A percentile compares a stretch with the other conserved stretches of the same genome.
phyloP scores from a whole-genome alignment of 495 filamentous ascomycete genomes.

The Lepidopterella palustris region DNA sequence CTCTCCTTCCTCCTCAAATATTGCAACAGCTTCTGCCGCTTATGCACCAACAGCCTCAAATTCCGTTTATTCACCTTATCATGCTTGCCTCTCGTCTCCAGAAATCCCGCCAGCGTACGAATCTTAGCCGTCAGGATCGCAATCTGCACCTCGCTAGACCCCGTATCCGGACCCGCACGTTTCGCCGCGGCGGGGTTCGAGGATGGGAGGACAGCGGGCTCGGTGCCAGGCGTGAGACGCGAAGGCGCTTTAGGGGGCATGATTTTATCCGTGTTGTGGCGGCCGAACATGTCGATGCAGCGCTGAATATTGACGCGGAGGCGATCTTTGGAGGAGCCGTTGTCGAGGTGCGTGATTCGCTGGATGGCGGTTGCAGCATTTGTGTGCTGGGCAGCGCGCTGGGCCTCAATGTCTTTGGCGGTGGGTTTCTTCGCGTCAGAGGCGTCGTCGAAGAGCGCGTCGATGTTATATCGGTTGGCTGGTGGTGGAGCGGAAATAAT shows the following conservation, averaged over 20 bases:
- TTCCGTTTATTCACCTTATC: slow-evolving; percentile 96
- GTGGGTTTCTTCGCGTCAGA: too few species aligned
- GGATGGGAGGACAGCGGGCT: slow-evolving; percentile 22
- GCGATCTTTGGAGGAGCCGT: slow-evolving; percentile 68
- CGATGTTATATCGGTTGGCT: slow-evolving; percentile 39
- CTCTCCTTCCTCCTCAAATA: slow-evolving; percentile 87
- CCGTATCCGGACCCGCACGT: slow-evolving; percentile 82
- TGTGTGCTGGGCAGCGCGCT: slow-evolving; percentile 39
- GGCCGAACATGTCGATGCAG: slow-evolving; percentile 81
- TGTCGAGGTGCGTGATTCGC: slow-evolving; percentile 67
- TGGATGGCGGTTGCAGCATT: slow-evolving; percentile 60
- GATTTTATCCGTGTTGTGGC: slow-evolving; percentile 74
- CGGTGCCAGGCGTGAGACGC: slow-evolving; percentile 1
- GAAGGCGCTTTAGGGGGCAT: slow-evolving; percentile 50
- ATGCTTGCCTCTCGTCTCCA: slow-evolving; percentile 49
- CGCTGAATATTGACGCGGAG: slow-evolving; percentile 71
- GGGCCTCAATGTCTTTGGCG: slow-evolving; percentile 25
- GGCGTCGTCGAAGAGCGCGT: too few species aligned
- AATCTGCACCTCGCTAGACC: slow-evolving; percentile 90
- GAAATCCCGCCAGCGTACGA: slow-evolving; percentile 58
- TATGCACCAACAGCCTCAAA: slow-evolving; percentile 75
- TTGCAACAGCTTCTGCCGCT: slow-evolving; percentile 75
- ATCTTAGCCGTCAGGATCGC: slow-evolving; percentile 97
- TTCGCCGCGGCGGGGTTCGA: slow-evolving; percentile 45
- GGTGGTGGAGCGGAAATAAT: slow-evolving; percentile 20